Evolutionary conservation across 352 stramenopile genomes (phyloP), one percentile per base, ranked within the genome.

Genomic region (Globisporangium irregulare): DNA sequence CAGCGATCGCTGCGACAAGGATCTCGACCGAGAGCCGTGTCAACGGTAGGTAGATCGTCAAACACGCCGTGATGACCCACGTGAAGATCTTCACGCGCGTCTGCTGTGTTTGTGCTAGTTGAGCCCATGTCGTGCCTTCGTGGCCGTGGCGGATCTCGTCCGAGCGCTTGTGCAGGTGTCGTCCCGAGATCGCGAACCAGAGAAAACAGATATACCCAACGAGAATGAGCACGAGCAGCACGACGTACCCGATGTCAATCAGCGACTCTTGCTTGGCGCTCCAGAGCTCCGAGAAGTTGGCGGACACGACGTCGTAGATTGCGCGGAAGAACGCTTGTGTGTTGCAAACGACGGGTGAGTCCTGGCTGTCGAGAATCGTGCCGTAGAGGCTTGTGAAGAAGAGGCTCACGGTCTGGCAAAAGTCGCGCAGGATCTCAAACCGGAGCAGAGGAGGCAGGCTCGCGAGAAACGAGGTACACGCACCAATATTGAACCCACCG

Each of bases 121-220:
- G 54, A 2, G 79, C 76, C 78, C 74, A 85, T 5, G 75, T 78
- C 1, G 61, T 67, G 2, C 71, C 78, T 68, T 86, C 78, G 41
- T 84, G 70, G 12, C 76, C 78, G 59, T 84, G 75, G 7, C 76
- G 74, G 9, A 89, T 73, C 67, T 84, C 76, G 34, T 86, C 80
- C 1, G 68, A 63, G 38, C 73, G 64, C 48, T 72, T 72, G 66
- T 86, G 78, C 3, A 80, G 64, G 62, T 82, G 61, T 12, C 76
- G 55, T 1, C 69, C 76, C 14, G 64, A 75, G 32, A 78, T 65
- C 0, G 62, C 72, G 64, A 83, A 87, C 74, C 77, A 86, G n/a
- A 87, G 41, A 32, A 74, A 81, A 34, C 66, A 74, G 4, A 70
- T 8, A 55, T 85, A 84, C 0, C 74, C 68, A 9, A 73, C 3